A percentile compares a stretch with the other conserved stretches of the same genome.
These are phyloP conservation scores for Ceriops zippeliana DNA, from an alignment of 345 rosid genomes.

Conservation along the genomic window DNA sequence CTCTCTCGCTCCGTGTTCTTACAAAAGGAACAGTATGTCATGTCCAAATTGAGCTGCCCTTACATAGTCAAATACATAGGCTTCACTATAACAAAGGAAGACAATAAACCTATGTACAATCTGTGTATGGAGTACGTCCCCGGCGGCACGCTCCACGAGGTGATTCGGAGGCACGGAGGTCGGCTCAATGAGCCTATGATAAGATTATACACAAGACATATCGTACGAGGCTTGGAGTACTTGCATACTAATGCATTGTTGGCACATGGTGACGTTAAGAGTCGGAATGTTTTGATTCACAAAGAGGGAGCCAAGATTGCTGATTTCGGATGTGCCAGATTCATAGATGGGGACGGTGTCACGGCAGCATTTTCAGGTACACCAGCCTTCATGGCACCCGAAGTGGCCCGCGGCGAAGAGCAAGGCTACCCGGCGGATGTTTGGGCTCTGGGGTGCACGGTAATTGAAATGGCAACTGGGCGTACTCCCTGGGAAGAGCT, in stretches of 20 bases:
- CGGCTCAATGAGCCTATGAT: slow-evolving; percentile 48
- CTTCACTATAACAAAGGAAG: slow-evolving; percentile 32
- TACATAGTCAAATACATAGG: slow-evolving; percentile 62
- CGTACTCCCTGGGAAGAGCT: slow-evolving; percentile 63
- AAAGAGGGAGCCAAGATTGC: slow-evolving; percentile 57
- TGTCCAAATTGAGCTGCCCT: slow-evolving; percentile 61
- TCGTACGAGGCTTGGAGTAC: slow-evolving; percentile 53
- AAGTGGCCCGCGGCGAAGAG: slow-evolving; percentile 80
- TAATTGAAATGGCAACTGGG: slow-evolving; percentile 83
- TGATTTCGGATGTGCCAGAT: slow-evolving; percentile 78
- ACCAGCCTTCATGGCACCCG: slow-evolving; percentile 93
- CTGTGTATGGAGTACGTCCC: slow-evolving; percentile 62
- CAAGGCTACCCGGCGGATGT: slow-evolving; percentile 81
- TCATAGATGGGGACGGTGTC: slow-evolving; percentile 14
- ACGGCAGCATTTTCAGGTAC: slow-evolving; percentile 59
- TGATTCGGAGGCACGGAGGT: slow-evolving; percentile 53
- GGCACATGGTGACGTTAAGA: slow-evolving; percentile 78
- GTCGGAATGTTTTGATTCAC: slow-evolving; percentile 61
- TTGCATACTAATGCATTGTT: slow-evolving; percentile 51
- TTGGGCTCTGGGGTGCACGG: slow-evolving; percentile 82
- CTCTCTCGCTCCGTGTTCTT: slow-evolving; percentile 46
- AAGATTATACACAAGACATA: slow-evolving; percentile 36
- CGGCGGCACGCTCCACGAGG: slow-evolving; percentile 65
- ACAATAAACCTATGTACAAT: slow-evolving; percentile 39
- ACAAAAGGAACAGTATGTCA: slow-evolving; percentile 47